Percentiles rank a stretch among this genome's conserved stretches.
These are phyloP conservation scores for Fusarium torulosum DNA, from an alignment of 2,329 filamentous ascomycete genomes.

Conservation along the genomic window DNA sequence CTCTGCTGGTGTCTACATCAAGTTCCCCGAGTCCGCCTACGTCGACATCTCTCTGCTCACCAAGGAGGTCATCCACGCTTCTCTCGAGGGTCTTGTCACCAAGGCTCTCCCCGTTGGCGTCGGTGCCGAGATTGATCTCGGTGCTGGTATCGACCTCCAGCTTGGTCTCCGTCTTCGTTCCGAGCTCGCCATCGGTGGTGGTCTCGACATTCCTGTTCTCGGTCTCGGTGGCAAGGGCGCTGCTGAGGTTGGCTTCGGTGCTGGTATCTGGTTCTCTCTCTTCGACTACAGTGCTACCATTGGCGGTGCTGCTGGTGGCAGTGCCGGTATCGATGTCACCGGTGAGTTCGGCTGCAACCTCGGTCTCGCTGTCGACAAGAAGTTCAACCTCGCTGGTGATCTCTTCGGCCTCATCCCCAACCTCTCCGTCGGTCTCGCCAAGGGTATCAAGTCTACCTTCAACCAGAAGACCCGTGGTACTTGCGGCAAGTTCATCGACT, in stretches of 20 bases:
- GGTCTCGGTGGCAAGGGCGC: conserved; percentile 53
- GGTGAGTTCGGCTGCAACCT: conserved; percentile 40
- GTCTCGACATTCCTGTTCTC: conserved; percentile 45
- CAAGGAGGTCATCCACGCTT: conserved; percentile 54
- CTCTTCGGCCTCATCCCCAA: conserved; percentile 56
- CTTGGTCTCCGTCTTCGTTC: conserved; percentile 65
- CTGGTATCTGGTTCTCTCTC: conserved; percentile 64
- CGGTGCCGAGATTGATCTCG: conserved; percentile 48
- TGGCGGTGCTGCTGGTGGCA: conserved; percentile 50
- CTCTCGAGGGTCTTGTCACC: conserved; percentile 55
- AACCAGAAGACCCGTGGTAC: conserved; percentile 36
- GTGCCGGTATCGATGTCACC: conserved; percentile 52
- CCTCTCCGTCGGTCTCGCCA: conserved; percentile 54
- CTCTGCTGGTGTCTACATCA: conserved; percentile 60
- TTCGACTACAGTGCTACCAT: conserved; percentile 63
- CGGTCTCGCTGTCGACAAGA: conserved; percentile 40
- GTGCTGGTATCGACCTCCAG: conserved; percentile 60
- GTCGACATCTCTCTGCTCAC: conserved; percentile 58
- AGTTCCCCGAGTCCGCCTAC: conserved; percentile 60
- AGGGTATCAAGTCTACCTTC: conserved; percentile 28
- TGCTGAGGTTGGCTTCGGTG: conserved; percentile 54
- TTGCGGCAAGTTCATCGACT: conserved; percentile 33
- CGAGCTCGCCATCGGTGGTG: conserved; percentile 57
- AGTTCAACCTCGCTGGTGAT: conserved; percentile 45
- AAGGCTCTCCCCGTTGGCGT: conserved; percentile 47